phyloP scores from a whole-genome alignment of 768 basidiomycete genomes.

The Mycena haematopus region DNA sequence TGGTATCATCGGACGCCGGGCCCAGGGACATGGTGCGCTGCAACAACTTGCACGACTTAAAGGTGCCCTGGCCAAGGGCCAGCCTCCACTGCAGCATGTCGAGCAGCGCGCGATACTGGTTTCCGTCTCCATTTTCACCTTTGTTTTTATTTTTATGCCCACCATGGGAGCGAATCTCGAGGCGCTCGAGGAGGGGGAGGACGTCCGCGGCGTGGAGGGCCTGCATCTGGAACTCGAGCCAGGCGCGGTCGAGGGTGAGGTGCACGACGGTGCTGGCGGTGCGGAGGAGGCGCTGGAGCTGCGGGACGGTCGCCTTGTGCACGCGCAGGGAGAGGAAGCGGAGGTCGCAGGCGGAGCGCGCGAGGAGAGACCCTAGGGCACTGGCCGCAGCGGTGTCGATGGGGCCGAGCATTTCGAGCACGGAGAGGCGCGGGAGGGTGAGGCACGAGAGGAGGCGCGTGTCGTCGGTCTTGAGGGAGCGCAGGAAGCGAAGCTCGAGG shows the following conservation, averaged over 20 bases:
- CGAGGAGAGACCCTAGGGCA: not conserved
- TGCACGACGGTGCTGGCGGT: not conserved
- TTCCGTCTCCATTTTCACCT: too few relatives aligned
- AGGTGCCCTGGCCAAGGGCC: too few relatives aligned
- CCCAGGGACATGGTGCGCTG: not conserved
- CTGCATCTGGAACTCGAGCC: not conserved
- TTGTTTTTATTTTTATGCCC: too few relatives aligned
- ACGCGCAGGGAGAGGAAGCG: not conserved
- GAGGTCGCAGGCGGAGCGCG: not conserved
- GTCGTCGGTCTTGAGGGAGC: not conserved
- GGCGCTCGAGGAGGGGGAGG: slow-evolving; percentile 1
- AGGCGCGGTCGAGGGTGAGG: not conserved
- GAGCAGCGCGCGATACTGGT: not conserved
- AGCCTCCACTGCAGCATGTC: not conserved
- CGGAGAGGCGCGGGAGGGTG: not conserved
- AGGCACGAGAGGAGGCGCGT: not conserved
- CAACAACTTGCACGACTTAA: not conserved
- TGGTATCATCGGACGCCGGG: not conserved
- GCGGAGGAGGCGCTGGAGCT: not conserved
- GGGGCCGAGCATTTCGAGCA: not conserved
- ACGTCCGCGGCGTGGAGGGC: not conserved
- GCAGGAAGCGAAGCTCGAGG: not conserved
- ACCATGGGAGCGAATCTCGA: not conserved
- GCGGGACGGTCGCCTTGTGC: too few relatives aligned
- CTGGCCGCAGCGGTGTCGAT: too few relatives aligned